Evolutionary conservation across 2,329 filamentous ascomycete species (phyloP), one percentile per base, ranked within the genome.

Genomic region (Hypoxylon sp.): DNA sequence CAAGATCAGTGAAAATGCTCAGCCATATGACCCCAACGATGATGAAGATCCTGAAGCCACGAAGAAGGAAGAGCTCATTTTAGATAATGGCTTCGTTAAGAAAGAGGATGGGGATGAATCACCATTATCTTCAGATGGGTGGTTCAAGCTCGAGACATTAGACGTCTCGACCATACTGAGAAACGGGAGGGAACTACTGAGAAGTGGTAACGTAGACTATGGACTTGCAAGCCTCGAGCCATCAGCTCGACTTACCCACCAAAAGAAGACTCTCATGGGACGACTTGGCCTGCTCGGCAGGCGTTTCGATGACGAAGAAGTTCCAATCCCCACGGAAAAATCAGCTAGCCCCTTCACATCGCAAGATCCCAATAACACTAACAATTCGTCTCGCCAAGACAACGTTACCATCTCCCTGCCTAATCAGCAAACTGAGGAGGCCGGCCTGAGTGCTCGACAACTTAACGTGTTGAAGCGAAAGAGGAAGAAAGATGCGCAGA

Each of bases 391-490:
- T 20, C 75, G 75, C n/a, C 75, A 78, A 34, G 81, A 82, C 22
- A 76, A 77, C 56, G 64, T 76, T n/a, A 55, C 65, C 26, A 68
- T 62, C 44, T 65, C 76, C 47, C 74, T 74, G 26, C 78, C 82
- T 24, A 74, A 74, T 20, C 81, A 80, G 59, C 70, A 79, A 44
- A 56, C 82, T 2, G 91, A 92, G 66, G 91, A 93, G 72, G 79
- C 85, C 3, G 89, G 89, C 2, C 83, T 99, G 53, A 98, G 95
- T 80, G 94, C 95, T 64, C 88, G 95, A 43, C 95, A 99, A 73
- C 86, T 97, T 19, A 99, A 99, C 73, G 92, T 95, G 54, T 81
- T 99, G 8, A 98, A 98, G 78, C 88, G 95, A 44, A 97, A 98
- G 76, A 89, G 93, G 44, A 99, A 98, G 79, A 88, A 91, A 71